phyloP scores from a whole-genome alignment of 2,329 filamentous ascomycete genomes.

The Trichoderma pleuroti region DNA sequence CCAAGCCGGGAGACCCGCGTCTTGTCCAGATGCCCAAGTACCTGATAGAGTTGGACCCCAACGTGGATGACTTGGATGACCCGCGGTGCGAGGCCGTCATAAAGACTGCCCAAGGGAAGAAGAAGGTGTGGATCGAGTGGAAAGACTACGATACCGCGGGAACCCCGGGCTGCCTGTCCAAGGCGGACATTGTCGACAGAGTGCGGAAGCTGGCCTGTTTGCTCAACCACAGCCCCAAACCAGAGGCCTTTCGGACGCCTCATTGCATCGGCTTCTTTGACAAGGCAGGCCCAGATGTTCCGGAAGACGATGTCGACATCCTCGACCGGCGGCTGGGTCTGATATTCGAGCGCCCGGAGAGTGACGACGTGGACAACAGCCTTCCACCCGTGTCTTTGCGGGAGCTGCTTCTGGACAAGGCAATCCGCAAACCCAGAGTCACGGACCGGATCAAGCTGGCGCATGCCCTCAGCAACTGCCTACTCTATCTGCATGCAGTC shows the following conservation, averaged over 20 bases:
- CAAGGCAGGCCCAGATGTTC: slow-evolving; percentile 35
- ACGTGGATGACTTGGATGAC: slow-evolving; percentile 32
- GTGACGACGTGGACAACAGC: slow-evolving; percentile 34
- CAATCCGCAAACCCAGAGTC: slow-evolving; percentile 44
- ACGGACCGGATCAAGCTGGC: slow-evolving; percentile 51
- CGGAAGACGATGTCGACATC: slow-evolving; percentile 39
- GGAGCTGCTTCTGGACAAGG: slow-evolving; percentile 39
- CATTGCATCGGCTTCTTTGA: slow-evolving; percentile 51
- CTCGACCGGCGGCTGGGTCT: slow-evolving; percentile 48
- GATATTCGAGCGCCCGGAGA: slow-evolving; percentile 49
- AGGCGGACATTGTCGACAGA: slow-evolving; percentile 41
- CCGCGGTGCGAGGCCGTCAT: slow-evolving; percentile 41
- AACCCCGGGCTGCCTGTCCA: slow-evolving; percentile 37
- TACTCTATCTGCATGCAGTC: slow-evolving; percentile 53
- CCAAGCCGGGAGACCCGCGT: slow-evolving; percentile 31
- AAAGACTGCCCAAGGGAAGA: slow-evolving; percentile 33
- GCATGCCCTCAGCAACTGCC: slow-evolving; percentile 48
- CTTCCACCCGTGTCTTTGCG: slow-evolving; percentile 46
- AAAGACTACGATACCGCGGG: slow-evolving; percentile 45
- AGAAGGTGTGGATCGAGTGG: slow-evolving; percentile 49
- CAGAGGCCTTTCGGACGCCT: slow-evolving; percentile 47
- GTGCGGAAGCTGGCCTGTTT: slow-evolving; percentile 47
- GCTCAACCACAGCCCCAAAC: slow-evolving; percentile 46
- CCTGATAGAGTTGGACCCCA: slow-evolving; percentile 34
- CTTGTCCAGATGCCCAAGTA: slow-evolving; percentile 35